These are phyloP conservation scores for Vachellia collinsii DNA, from an alignment of 306 rosid species.

Conservation along the genomic window DNA sequence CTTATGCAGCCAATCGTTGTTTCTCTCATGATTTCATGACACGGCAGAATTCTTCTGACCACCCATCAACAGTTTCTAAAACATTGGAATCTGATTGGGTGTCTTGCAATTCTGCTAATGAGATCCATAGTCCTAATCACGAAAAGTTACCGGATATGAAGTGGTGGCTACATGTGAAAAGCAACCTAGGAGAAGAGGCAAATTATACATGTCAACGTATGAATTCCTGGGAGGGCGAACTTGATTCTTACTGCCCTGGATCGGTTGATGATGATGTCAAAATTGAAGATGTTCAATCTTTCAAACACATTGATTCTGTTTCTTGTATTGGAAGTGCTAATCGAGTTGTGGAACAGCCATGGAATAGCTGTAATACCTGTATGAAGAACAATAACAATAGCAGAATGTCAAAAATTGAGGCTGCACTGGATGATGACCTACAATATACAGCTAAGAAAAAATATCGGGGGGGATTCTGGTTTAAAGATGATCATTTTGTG, in stretches of 20 bases:
- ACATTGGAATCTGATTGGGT: slow-evolving; percentile 48
- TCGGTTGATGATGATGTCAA: slow-evolving; percentile 42
- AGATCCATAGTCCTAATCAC: slow-evolving; percentile 34
- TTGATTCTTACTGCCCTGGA: slow-evolving; percentile 45
- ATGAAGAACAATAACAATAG: slow-evolving; percentile 34
- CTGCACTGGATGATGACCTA: slow-evolving; percentile 37
- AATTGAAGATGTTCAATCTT: slow-evolving; percentile 38
- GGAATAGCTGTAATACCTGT: slow-evolving; percentile 41
- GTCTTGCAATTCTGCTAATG: slow-evolving; percentile 41
- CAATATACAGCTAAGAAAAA: slow-evolving; percentile 46
- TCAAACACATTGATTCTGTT: slow-evolving; percentile 38
- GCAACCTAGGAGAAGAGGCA: slow-evolving; percentile 47
- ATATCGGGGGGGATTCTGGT: slow-evolving; percentile 49
- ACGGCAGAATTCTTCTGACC: slow-evolving; percentile 30
- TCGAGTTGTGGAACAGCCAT: slow-evolving; percentile 39
- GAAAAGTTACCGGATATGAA: slow-evolving; percentile 45
- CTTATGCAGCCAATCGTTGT: slow-evolving; percentile 33
- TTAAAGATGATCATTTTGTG: slow-evolving; percentile 53
- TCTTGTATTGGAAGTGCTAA: slow-evolving; percentile 34
- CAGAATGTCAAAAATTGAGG: slow-evolving; percentile 48
- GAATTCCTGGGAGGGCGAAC: slow-evolving; percentile 48
- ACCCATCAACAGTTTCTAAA: slow-evolving; percentile 22
- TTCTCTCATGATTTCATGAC: slow-evolving; percentile 38
- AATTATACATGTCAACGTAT: slow-evolving; percentile 48
- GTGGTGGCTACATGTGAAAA: slow-evolving; percentile 79